These are phyloP conservation scores for Cafeteria roenbergensis DNA, from an alignment of 108 stramenopile species.

Conservation along the genomic window DNA sequence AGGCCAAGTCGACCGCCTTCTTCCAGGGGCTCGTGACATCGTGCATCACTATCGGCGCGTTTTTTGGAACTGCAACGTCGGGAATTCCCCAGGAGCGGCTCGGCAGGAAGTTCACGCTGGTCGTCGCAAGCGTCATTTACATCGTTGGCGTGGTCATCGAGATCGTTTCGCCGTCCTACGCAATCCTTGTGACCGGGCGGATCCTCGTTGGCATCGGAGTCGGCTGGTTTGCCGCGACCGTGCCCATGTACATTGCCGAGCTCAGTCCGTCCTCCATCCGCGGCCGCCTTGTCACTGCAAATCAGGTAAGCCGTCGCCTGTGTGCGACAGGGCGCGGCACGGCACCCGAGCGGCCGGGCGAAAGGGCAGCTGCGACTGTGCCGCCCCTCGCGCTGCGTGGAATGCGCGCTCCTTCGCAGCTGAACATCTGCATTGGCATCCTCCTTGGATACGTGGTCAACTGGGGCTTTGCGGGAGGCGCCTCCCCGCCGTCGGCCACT, in stretches of 20 bases:
- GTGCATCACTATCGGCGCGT: constrained; percentile 1
- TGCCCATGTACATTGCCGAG: constrained; percentile 20
- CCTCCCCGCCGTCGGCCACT: neutral
- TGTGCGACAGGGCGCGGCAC: too few relatives aligned
- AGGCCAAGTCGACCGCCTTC: neutral
- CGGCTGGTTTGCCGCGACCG: neutral
- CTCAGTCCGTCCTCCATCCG: constrained; percentile 5
- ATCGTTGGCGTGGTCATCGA: neutral
- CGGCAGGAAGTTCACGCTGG: neutral
- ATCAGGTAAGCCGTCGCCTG: too few relatives aligned
- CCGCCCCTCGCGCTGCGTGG: too few relatives aligned
- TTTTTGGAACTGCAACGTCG: neutral
- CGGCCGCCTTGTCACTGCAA: constrained; percentile 11
- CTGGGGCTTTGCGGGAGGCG: too few relatives aligned
- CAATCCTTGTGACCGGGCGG: constrained; percentile 5
- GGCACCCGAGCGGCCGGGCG: too few relatives aligned
- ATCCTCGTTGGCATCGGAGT: constrained; percentile 12
- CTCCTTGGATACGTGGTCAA: constrained; percentile 10
- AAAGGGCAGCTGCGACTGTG: too few relatives aligned
- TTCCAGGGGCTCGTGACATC: neutral
- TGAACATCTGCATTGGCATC: constrained; percentile 14
- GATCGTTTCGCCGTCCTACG: neutral
- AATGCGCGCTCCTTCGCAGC: too few relatives aligned
- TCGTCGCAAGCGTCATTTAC: neutral
- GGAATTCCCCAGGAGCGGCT: neutral